Evolutionary conservation across 495 filamentous ascomycete genomes (phyloP).

Genomic region (Hypoxylon fuscum): DNA sequence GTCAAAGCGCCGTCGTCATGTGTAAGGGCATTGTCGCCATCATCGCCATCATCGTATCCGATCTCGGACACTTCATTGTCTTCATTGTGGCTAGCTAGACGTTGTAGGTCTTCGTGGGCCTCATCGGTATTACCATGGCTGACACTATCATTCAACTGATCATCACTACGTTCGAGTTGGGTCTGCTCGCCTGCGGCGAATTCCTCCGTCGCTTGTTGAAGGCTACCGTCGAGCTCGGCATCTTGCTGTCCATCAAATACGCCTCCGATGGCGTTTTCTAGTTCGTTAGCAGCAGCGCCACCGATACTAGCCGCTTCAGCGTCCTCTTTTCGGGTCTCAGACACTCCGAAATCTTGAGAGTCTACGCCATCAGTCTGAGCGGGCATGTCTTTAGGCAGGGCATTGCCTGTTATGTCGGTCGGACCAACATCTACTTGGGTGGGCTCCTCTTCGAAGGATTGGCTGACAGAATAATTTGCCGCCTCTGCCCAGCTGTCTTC

Average conservation of each 20-base stretch:
- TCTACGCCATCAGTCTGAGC: slow-evolving; percentile 1
- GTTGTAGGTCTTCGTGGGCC: slow-evolving; percentile 22
- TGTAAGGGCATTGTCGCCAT: slow-evolving; percentile 7
- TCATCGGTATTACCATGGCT: slow-evolving; percentile 40
- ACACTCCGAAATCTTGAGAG: slow-evolving; percentile 9
- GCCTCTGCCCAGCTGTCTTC: slow-evolving; percentile 45
- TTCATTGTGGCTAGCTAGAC: slow-evolving; percentile 21
- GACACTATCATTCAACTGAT: slow-evolving; percentile 3
- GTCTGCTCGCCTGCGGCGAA: background rate
- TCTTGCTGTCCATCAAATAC: slow-evolving; percentile 8
- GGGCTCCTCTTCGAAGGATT: slow-evolving; percentile 11
- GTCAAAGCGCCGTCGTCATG: slow-evolving; percentile 9
- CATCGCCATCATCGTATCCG: slow-evolving; percentile 37
- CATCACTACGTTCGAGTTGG: background rate
- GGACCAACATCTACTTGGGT: slow-evolving; percentile 4
- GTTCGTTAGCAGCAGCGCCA: background rate
- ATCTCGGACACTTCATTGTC: slow-evolving; percentile 42
- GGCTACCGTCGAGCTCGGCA: background rate
- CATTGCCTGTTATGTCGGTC: background rate
- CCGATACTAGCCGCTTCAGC: background rate
- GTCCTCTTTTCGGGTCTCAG: background rate
- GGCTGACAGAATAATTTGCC: slow-evolving; percentile 6
- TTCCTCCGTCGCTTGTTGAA: slow-evolving; percentile 8
- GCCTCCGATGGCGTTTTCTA: background rate
- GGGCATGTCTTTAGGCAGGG: background rate